These are phyloP conservation scores for Cercospora beticola DNA, from an alignment of 2,329 filamentous ascomycete species.

Conservation along the genomic window DNA sequence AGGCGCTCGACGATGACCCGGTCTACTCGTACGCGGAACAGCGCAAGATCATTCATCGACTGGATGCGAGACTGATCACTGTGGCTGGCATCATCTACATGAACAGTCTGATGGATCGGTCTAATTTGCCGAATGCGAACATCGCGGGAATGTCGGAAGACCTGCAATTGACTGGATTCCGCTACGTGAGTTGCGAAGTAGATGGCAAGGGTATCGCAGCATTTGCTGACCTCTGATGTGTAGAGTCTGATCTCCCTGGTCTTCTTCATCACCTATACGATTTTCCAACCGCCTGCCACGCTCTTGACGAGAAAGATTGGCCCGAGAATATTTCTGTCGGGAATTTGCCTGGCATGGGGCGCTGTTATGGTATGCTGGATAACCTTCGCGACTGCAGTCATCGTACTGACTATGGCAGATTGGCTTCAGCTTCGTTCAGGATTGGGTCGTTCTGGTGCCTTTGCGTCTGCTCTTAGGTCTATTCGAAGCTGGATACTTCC, in stretches of 20 bases:
- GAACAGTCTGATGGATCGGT: neutral
- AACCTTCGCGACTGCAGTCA: neutral
- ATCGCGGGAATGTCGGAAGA: constrained; percentile 27
- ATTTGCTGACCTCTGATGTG: neutral
- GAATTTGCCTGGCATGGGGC: neutral
- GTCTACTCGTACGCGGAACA: neutral
- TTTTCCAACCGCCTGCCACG: constrained; percentile 39
- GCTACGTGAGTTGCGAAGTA: neutral
- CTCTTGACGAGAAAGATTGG: constrained; percentile 32
- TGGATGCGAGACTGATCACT: constrained; percentile 1
- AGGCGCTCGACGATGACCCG: neutral
- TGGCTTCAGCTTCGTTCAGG: neutral
- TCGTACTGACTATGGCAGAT: neutral
- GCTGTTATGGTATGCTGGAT: neutral
- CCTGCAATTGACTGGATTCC: constrained; percentile 3
- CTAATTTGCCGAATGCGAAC: constrained; percentile 31
- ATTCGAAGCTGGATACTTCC: neutral
- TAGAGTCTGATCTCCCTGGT: constrained; percentile 13
- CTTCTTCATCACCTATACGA: constrained; percentile 41
- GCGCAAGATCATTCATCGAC: constrained; percentile 4
- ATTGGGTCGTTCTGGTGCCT: neutral
- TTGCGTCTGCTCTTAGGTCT: neutral
- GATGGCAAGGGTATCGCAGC: neutral
- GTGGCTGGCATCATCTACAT: constrained; percentile 6
- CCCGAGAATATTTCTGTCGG: constrained; percentile 31